A percentile compares a stretch with the other conserved stretches of the same genome.
Conservation (phyloP, 371 early-diverging fungal genomes). For the Mucor piriformis region DNA sequence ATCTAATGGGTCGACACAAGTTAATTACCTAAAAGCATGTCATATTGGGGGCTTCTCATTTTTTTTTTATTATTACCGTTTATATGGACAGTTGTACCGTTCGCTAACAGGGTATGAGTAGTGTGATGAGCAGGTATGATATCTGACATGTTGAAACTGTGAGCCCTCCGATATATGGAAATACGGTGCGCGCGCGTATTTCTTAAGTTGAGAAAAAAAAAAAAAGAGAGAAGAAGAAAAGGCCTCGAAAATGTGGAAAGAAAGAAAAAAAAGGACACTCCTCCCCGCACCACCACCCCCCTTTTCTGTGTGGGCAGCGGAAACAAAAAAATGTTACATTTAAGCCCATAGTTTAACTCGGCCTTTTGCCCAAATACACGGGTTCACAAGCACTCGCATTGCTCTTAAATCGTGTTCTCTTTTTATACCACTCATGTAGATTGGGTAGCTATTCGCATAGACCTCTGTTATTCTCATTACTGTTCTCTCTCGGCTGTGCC, state of each 20-base stretch:
- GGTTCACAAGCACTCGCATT: too few species aligned
- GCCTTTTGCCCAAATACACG: too few species aligned
- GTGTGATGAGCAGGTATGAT: constrained; percentile 24
- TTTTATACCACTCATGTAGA: too few species aligned
- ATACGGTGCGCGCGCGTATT: background rate
- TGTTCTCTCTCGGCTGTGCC: too few species aligned
- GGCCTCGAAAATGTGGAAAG: background rate
- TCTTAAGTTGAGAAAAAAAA: background rate
- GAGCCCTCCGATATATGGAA: background rate
- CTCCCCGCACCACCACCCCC: too few species aligned
- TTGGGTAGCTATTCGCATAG: too few species aligned
- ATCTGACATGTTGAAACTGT: constrained; percentile 18
- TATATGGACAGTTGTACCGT: constrained; percentile 32
- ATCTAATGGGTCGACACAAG: constrained; percentile 44
- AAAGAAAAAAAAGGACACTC: background rate
- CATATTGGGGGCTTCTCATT: background rate
- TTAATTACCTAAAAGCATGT: background rate
- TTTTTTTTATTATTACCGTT: constrained; percentile 28
- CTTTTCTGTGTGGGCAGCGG: too few species aligned
- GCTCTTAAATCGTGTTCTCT: too few species aligned
- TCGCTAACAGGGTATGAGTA: constrained; percentile 24
- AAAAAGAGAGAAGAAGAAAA: constrained; percentile 1
- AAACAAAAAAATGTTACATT: background rate
- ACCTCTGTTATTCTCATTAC: too few species aligned
- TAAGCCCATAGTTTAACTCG: background rate